Conservation (phyloP, 371 early-diverging fungal species). For the Chytridium lagenaria region DNA sequence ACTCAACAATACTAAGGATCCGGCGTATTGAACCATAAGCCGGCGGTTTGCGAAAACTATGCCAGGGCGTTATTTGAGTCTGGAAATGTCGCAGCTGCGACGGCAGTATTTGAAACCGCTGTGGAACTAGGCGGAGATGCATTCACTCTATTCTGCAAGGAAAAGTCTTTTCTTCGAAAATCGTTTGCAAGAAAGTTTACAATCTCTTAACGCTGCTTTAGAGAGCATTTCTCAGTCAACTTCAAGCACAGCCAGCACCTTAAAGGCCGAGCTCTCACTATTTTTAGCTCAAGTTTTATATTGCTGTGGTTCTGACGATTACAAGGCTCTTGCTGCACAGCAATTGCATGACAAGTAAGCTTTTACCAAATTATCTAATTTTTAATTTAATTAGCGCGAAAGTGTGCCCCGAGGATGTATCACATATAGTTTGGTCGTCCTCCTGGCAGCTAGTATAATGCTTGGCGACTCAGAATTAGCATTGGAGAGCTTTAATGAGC, state of each 20-base stretch:
- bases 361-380: neutral
- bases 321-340: conserved; percentile 78
- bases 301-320: conserved; percentile 82
- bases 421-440: neutral
- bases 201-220: conserved; percentile 75
- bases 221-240: conserved; percentile 55
- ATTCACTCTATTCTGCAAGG: conserved; percentile 66
- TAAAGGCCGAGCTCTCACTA: conserved; percentile 57
- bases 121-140: conserved; percentile 34
- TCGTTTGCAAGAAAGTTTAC: conserved; percentile 70
- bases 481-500: neutral
- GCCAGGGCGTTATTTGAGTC: conserved; percentile 68
- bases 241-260: conserved; percentile 21
- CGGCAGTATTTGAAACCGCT: conserved; percentile 49
- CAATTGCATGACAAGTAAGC: conserved; percentile 66
- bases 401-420: neutral
- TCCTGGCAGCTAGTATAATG: neutral
- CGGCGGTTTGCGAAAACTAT: conserved; percentile 61
- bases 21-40: no score
- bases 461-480: neutral
- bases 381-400: neutral
- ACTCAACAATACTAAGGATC: no score
- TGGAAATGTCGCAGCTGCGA: conserved; percentile 42
- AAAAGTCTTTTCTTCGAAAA: conserved; percentile 77
- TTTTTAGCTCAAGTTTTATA: conserved; percentile 85